phyloP scores from a whole-genome alignment of 345 rosid genomes.

The Hirschfeldia incana region DNA sequence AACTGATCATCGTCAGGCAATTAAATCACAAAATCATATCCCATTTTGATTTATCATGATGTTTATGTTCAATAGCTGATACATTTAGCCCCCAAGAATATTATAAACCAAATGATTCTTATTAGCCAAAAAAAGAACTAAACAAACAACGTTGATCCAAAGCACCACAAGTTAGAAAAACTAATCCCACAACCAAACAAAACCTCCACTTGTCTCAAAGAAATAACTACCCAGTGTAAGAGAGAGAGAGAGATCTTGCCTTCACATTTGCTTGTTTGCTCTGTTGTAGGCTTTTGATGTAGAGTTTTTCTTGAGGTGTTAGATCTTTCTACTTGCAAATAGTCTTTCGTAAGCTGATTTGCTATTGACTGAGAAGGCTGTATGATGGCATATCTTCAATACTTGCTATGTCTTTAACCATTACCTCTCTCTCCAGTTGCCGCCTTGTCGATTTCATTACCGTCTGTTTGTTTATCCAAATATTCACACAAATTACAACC shows the following conservation, averaged over 20 bases:
- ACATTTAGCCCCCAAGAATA: not conserved
- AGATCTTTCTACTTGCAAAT: slow-evolving; percentile 36
- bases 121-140: slow-evolving; percentile 7
- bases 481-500: slow-evolving; percentile 2
- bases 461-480: slow-evolving; percentile 42
- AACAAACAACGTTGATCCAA: slow-evolving; percentile 9
- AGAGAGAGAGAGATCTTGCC: not conserved
- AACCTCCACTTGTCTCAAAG: not conserved
- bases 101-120: slow-evolving; percentile 9
- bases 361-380: slow-evolving; percentile 57
- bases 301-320: slow-evolving; percentile 15
- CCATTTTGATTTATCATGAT: not conserved
- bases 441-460: slow-evolving; percentile 87
- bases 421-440: slow-evolving; percentile 88
- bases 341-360: slow-evolving; percentile 21
- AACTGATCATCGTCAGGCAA: not conserved
- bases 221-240: not conserved
- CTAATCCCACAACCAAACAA: not conserved
- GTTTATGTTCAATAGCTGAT: not conserved
- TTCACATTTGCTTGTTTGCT: not conserved
- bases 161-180: slow-evolving; percentile 18
- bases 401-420: slow-evolving; percentile 63
- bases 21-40: not conserved
- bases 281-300: slow-evolving; percentile 1
- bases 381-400: slow-evolving; percentile 87